Evolutionary conservation across 768 basidiomycete species (phyloP), one percentile per base, ranked within the genome.

Genomic region (Xerocomellus amylosporus): DNA sequence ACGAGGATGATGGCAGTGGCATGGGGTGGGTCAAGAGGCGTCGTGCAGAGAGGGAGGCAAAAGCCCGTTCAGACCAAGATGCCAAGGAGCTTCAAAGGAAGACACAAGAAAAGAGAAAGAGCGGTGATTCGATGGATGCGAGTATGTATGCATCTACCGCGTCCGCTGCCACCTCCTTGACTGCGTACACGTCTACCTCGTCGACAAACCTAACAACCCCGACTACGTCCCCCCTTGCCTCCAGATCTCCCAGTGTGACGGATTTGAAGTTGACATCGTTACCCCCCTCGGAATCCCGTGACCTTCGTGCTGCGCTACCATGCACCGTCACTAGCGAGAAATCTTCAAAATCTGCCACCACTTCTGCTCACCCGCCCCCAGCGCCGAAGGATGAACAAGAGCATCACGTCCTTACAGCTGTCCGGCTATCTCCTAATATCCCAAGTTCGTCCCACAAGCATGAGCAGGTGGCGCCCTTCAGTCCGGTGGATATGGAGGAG

Each of bases 1-100:
- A 88, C 19, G 82, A 80, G 0, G 88, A 93, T 55, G 93, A 93
- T 59, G 91, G 90, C 2, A 88, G 87, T 68, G 93, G 93, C 10
- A 86, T 93, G 83, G 84, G 78, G 0, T 95, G 93, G 93, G 79
- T 94, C 24, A 83, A 78, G 73, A 74, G 70, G 57, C 68, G 92
- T 39, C 73, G 80, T 60, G 85, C 84, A 46, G 85, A 89, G 71
- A 70, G 70, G 51, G 80, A 82, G 61, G 77, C 77, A 57, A 68
- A 66, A 46, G 60, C 60, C 17, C 67, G 57, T 22, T 48, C 58
- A 31, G 66, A 66, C 17, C 59, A 55, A 47, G 61, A 58, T 42
- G 58, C 50, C 7, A 50, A 55, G 30, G 65, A 59, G 15, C 42
- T 51, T 8, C 55, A 51, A 28, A 46, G 46, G 37, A 52, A 46